Conservation (phyloP, 2,329 filamentous ascomycete genomes). For the Phoma sp. region DNA sequence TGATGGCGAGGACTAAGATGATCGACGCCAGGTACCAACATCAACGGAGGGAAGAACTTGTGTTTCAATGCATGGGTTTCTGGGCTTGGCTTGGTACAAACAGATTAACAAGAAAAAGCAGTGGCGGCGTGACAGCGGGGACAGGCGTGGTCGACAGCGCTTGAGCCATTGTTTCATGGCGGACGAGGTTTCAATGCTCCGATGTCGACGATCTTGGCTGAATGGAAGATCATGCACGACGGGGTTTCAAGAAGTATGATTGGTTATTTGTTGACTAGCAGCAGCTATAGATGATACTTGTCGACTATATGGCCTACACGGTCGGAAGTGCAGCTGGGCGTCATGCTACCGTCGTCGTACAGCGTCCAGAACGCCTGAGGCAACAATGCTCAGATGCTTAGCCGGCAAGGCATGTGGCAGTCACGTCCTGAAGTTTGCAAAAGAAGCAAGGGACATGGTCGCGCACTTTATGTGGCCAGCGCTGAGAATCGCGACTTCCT, state of each 20-base stretch:
- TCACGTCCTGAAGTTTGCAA: not conserved
- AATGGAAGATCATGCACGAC: not conserved
- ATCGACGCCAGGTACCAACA: not conserved
- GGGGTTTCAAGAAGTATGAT: not conserved
- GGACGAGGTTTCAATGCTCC: slow-evolving; percentile 4
- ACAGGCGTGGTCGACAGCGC: not conserved
- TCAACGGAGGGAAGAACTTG: slow-evolving; percentile 5
- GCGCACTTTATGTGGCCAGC: slow-evolving; percentile 22
- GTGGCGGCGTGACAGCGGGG: not conserved
- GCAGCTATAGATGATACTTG: slow-evolving; percentile 5
- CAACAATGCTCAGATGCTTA: not conserved
- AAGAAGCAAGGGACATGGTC: not conserved
- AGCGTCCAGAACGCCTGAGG: not conserved
- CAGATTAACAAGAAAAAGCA: slow-evolving; percentile 1
- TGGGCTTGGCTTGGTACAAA: slow-evolving; percentile 5
- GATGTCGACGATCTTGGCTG: slow-evolving; percentile 1
- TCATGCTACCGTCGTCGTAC: not conserved
- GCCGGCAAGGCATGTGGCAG: not conserved
- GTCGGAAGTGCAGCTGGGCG: not conserved
- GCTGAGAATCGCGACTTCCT: slow-evolving; percentile 24
- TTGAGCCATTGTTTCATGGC: not conserved
- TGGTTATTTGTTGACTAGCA: not conserved
- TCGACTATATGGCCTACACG: slow-evolving; percentile 1
- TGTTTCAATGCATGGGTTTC: slow-evolving; percentile 8
- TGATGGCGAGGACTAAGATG: not conserved